Conservation (phyloP, 2,329 filamentous ascomycete genomes). For the Harringtonia lauricola region DNA sequence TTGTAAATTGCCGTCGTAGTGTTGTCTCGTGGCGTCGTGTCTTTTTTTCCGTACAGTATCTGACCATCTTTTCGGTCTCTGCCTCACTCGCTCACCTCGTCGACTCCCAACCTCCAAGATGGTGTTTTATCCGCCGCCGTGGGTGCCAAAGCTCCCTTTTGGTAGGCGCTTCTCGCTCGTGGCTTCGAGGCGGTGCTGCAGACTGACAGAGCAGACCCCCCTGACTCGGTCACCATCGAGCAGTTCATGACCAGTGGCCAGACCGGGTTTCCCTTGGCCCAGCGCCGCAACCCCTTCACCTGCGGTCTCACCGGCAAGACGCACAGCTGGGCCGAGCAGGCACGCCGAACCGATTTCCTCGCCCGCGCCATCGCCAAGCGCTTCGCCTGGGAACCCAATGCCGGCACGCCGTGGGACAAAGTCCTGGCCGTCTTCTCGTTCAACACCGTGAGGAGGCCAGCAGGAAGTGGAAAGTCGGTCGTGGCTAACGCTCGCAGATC, state of each 20-base stretch:
- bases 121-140: constrained; percentile 50
- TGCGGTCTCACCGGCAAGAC: constrained; percentile 15
- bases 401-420: constrained; percentile 67
- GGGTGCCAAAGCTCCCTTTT: constrained; percentile 48
- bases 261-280: constrained; percentile 49
- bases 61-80: background rate
- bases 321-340: constrained; percentile 7
- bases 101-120: no score
- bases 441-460: constrained; percentile 40
- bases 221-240: constrained; percentile 62
- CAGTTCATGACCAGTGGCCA: constrained; percentile 66
- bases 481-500: constrained; percentile 25
- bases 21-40: background rate
- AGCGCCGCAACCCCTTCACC: constrained; percentile 30
- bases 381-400: constrained; percentile 57
- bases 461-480: background rate
- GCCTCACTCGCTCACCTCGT: background rate
- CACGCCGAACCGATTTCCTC: constrained; percentile 9
- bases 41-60: background rate
- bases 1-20: no score
- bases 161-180: constrained; percentile 22
- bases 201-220: constrained; percentile 34
- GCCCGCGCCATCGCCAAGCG: constrained; percentile 48
- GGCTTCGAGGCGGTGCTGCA: background rate
- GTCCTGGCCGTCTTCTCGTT: constrained; percentile 60